Conservation (phyloP, 2,329 filamentous ascomycete genomes). For the Trichoderma citrinoviride region DNA sequence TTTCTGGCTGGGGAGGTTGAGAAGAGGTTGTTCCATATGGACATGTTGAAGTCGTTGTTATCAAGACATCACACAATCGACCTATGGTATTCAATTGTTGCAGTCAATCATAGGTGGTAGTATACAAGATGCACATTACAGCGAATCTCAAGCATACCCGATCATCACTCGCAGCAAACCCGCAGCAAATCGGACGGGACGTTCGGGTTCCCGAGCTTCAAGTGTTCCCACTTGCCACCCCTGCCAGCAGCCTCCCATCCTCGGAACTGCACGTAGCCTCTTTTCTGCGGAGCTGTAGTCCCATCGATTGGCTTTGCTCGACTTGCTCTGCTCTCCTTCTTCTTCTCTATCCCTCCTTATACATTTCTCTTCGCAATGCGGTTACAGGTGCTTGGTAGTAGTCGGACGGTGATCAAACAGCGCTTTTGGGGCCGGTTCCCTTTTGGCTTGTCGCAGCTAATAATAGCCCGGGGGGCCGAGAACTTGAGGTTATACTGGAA, state of each 20-base stretch:
- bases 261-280: slow-evolving; percentile 16
- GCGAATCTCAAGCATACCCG: no score
- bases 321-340: background rate
- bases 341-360: background rate
- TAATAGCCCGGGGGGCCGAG: background rate
- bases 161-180: background rate
- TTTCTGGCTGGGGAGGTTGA: no score
- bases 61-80: no score
- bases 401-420: no score
- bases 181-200: background rate
- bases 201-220: background rate
- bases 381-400: no score
- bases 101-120: no score
- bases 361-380: background rate
- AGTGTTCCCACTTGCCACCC: background rate
- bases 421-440: background rate
- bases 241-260: slow-evolving; percentile 6
- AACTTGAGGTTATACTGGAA: no score
- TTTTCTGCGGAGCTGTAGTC: background rate
- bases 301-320: background rate
- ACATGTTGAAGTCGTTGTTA: no score
- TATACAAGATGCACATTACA: no score
- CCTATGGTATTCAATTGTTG: no score
- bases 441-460: background rate
- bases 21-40: no score